phyloP scores from a whole-genome alignment of 768 basidiomycete species.

The Crepidotus variabilis region DNA sequence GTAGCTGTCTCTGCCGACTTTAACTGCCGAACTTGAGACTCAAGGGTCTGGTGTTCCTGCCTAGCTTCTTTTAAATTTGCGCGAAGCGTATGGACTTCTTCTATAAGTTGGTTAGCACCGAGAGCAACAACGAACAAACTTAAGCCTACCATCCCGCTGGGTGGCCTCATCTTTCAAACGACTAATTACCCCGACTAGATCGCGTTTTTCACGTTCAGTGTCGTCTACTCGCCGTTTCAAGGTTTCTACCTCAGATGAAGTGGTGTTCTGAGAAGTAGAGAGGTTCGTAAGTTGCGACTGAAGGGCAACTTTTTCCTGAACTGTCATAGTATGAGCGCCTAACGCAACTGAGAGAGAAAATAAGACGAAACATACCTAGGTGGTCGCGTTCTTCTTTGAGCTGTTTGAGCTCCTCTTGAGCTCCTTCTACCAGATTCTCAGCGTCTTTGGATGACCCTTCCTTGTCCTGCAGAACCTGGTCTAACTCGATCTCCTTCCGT shows the following conservation, averaged over 20 bases:
- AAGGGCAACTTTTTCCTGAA: slow-evolving; percentile 37
- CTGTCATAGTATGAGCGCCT: slow-evolving; percentile 21
- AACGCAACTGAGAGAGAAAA: slow-evolving; percentile 4
- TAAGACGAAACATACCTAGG: slow-evolving; percentile 45
- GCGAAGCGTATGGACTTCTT: slow-evolving; percentile 70
- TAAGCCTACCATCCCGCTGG: slow-evolving; percentile 69
- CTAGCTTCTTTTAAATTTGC: slow-evolving; percentile 69
- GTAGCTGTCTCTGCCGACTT: slow-evolving; percentile 74
- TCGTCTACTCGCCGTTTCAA: slow-evolving; percentile 65
- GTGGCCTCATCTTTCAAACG: slow-evolving; percentile 72
- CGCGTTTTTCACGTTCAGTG: slow-evolving; percentile 86
- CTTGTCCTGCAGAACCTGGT: slow-evolving; percentile 78
- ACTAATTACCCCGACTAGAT: slow-evolving; percentile 79
- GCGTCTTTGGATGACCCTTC: slow-evolving; percentile 59
- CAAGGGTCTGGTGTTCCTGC: slow-evolving; percentile 65
- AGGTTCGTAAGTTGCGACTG: slow-evolving; percentile 55
- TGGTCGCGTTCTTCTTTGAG: slow-evolving; percentile 62
- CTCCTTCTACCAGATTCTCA: slow-evolving; percentile 45
- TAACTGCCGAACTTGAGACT: slow-evolving; percentile 67
- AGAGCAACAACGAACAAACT: background rate
- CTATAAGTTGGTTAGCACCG: slow-evolving; percentile 30
- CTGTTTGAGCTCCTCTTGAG: slow-evolving; percentile 52
- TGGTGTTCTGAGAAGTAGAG: slow-evolving; percentile 55
- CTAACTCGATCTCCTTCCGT: slow-evolving; percentile 77
- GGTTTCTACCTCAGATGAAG: slow-evolving; percentile 56